phyloP scores from a whole-genome alignment of 371 early-diverging fungal genomes.

The Blakeslea trispora region DNA sequence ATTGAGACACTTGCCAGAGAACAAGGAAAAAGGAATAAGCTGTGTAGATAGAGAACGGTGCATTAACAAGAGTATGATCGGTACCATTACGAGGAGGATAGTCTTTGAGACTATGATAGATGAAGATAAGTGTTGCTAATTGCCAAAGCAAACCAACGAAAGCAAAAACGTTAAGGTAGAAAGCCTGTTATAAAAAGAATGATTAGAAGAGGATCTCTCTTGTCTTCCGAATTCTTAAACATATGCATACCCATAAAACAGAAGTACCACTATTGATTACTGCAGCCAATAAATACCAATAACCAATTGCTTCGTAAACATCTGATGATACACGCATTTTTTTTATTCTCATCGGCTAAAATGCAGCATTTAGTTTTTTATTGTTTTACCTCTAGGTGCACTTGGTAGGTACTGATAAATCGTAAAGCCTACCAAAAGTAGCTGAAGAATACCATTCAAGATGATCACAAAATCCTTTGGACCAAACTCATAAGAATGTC shows the following conservation, averaged over 20 bases:
- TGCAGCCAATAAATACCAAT: constrained; percentile 47
- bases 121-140: constrained; percentile 39
- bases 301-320: constrained; percentile 43
- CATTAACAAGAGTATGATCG: constrained; percentile 42
- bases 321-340: constrained; percentile 19
- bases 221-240: too few species aligned
- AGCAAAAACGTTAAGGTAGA: constrained; percentile 42
- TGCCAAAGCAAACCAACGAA: constrained; percentile 48
- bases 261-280: constrained; percentile 36
- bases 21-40: constrained; percentile 35
- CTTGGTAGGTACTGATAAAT: constrained; percentile 50
- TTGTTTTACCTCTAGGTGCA: constrained; percentile 52
- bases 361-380: too few species aligned
- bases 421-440: constrained; percentile 46
- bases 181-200: constrained; percentile 11
- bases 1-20: constrained; percentile 43
- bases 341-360: too few species aligned
- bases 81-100: constrained; percentile 47
- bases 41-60: constrained; percentile 53
- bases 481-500: constrained; percentile 37
- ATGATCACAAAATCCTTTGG: constrained; percentile 42
- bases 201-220: neutral
- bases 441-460: constrained; percentile 34
- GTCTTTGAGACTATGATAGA: constrained; percentile 47
- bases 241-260: constrained; percentile 40